Conservation (phyloP, 2,329 filamentous ascomycete species). For the Cercospora zeina region DNA sequence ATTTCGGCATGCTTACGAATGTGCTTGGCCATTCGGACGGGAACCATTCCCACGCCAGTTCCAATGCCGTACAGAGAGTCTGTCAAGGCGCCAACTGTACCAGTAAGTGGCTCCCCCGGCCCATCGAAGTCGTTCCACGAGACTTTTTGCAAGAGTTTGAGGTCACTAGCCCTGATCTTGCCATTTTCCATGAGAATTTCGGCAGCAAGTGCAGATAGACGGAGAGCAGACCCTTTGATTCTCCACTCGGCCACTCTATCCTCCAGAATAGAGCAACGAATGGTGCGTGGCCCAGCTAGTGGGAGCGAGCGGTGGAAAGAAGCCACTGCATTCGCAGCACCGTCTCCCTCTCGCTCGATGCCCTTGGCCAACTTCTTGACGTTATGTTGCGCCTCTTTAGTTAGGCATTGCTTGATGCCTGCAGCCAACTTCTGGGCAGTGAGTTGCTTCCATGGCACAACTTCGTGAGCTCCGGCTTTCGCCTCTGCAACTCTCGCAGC, state of each 20-base stretch:
- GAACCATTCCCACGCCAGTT: slow-evolving; percentile 64
- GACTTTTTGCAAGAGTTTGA: slow-evolving; percentile 62
- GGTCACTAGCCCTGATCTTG: slow-evolving; percentile 62
- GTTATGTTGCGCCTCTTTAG: slow-evolving; percentile 59
- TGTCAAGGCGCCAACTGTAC: slow-evolving; percentile 62
- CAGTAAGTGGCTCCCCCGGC: slow-evolving; percentile 70
- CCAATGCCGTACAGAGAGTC: slow-evolving; percentile 60
- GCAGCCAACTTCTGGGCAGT: slow-evolving; percentile 64
- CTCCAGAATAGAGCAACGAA: slow-evolving; percentile 66
- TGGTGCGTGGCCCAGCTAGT: slow-evolving; percentile 48
- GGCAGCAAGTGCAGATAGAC: slow-evolving; percentile 64
- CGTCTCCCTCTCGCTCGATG: slow-evolving; percentile 67
- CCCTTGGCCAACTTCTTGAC: slow-evolving; percentile 60
- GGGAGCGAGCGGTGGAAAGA: slow-evolving; percentile 65
- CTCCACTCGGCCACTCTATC: slow-evolving; percentile 67
- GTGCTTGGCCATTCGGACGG: slow-evolving; percentile 60
- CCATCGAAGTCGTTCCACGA: slow-evolving; percentile 77
- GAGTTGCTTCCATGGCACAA: slow-evolving; percentile 68
- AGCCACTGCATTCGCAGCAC: slow-evolving; percentile 67
- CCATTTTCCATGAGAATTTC: slow-evolving; percentile 63
- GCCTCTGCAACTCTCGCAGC: slow-evolving; percentile 66
- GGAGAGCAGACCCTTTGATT: slow-evolving; percentile 60
- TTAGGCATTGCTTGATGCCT: slow-evolving; percentile 69
- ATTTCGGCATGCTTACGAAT: slow-evolving; percentile 57
- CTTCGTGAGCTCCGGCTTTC: slow-evolving; percentile 62